Evolutionary conservation across 2,329 filamentous ascomycete species (phyloP).

Genomic region (Penicillium paneum): DNA sequence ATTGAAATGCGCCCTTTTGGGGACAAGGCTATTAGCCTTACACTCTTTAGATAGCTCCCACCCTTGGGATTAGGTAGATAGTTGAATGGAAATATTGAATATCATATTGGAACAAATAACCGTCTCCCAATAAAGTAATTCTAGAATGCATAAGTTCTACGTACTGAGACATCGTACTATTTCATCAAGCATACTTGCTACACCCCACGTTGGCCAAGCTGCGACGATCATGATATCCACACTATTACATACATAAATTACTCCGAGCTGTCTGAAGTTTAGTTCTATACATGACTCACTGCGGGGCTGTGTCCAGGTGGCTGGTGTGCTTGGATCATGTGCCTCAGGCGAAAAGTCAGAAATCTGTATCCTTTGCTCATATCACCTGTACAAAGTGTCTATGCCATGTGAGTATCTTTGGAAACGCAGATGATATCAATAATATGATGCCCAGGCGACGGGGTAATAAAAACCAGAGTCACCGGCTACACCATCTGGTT

Average conservation of each 20-base stretch:
- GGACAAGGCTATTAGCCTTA: background rate
- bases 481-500: background rate
- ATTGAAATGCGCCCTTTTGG: background rate
- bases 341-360: background rate
- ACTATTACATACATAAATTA: background rate
- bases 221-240: constrained; percentile 1
- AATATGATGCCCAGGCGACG: background rate
- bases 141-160: background rate
- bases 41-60: constrained; percentile 1
- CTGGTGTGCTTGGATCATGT: background rate
- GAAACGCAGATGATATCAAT: background rate
- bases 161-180: background rate
- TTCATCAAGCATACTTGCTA: background rate
- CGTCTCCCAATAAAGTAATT: background rate
- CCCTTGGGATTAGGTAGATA: background rate
- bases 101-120: background rate
- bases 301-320: constrained; percentile 1
- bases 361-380: background rate
- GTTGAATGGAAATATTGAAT: background rate
- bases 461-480: background rate
- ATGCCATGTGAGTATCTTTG: background rate
- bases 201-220: background rate
- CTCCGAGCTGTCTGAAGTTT: background rate
- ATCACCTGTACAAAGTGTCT: background rate
- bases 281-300: constrained; percentile 5